These are phyloP conservation scores for Psidium guajava DNA, from an alignment of 345 rosid genomes.

Conservation along the genomic window DNA sequence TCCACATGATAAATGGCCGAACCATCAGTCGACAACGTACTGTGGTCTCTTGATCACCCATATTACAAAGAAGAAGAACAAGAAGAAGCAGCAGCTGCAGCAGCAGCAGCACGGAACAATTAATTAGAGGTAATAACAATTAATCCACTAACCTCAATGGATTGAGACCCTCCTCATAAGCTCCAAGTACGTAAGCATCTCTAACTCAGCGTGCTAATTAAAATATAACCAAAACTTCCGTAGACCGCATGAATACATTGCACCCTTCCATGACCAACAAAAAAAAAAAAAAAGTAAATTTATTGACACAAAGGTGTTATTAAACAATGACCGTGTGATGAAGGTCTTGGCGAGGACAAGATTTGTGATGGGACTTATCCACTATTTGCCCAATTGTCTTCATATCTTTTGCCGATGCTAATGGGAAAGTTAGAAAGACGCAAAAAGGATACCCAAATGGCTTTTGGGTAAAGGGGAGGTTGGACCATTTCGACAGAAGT, in stretches of 20 bases:
- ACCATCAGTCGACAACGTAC: background rate
- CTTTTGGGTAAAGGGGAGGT: background rate
- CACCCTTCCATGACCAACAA: background rate
- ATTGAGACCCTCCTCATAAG: background rate
- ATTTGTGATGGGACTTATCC: background rate
- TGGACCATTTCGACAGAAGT: background rate
- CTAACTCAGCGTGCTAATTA: background rate
- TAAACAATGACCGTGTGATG: background rate
- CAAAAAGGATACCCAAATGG: background rate
- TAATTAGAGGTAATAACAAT: background rate
- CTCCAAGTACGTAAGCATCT: background rate
- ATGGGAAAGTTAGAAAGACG: background rate
- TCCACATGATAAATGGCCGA: background rate
- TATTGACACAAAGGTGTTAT: background rate
- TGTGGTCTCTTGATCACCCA: background rate
- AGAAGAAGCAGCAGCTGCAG: too few relatives aligned
- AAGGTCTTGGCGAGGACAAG: background rate
- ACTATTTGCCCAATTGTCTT: background rate
- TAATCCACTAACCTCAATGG: background rate
- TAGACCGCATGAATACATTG: background rate
- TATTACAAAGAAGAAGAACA: too few relatives aligned
- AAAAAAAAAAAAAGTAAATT: background rate
- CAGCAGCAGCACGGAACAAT: background rate
- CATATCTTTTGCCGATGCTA: background rate
- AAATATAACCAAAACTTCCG: background rate